phyloP scores from a whole-genome alignment of 139 green algal species.

The Chloropicon primus region DNA sequence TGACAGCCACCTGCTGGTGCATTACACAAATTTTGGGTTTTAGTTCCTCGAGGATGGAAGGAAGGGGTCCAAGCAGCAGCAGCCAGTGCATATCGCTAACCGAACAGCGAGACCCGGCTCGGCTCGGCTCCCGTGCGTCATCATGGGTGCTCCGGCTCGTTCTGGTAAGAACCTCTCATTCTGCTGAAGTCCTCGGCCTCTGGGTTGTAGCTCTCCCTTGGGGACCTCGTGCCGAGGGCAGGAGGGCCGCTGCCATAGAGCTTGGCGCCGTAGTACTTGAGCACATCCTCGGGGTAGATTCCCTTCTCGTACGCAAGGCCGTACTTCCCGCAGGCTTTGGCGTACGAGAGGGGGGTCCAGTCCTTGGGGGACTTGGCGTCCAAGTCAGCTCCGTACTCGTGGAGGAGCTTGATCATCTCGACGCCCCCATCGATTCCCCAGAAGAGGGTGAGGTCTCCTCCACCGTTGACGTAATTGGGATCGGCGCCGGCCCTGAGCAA shows the following conservation, averaged over 20 bases:
- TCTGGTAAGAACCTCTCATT: conserved; percentile 68
- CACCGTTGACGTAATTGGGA: conserved; percentile 56
- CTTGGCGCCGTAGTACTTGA: conserved; percentile 74
- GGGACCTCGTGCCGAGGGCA: conserved; percentile 47
- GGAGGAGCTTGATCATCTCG: conserved; percentile 64
- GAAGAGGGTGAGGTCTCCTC: conserved; percentile 70
- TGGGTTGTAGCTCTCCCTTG: conserved; percentile 70
- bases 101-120: no score
- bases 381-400: conserved; percentile 61
- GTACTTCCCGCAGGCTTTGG: conserved; percentile 81
- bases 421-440: conserved; percentile 85
- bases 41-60: no score
- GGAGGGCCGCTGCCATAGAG: conserved; percentile 52
- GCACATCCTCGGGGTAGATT: conserved; percentile 79
- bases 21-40: no score
- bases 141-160: conserved; percentile 25
- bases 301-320: conserved; percentile 86
- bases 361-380: conserved; percentile 49
- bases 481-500: conserved; percentile 72
- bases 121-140: no score
- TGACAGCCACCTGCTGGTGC: no score
- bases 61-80: no score
- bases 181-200: conserved; percentile 46
- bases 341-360: conserved; percentile 81
- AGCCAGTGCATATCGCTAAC: no score